Base-by-base conservation (phyloP, 2,329 filamentous ascomycete species). In the Aspergillus thermomutatus region DNA sequence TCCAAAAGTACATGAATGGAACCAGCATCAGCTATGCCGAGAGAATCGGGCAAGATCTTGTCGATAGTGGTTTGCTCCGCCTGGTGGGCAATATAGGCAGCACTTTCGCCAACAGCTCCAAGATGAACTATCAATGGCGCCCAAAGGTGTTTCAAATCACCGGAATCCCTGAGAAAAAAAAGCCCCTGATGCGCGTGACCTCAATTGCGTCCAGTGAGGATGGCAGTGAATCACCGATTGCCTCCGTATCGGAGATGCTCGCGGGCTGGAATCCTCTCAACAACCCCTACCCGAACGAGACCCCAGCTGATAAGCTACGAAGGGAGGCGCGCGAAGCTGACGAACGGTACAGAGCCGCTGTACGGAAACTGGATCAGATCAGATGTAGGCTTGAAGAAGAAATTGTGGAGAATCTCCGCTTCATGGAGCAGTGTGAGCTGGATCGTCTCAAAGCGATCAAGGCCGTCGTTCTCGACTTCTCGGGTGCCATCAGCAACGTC, bases 401-500 rank as follows among this genome's bases (percentile, higher is more conserved):
- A 55, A 97, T 99, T 72, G 86, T 96, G 62, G 83, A 93, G 50
- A 92, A 97, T 71, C 83, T 99, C 64, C 91, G 88, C 72, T 99
- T 97, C 76, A 91, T 99, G 76, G 94, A 99, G 80, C 91, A 93
- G 60, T 99, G 94, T 74, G 94, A 99, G 76, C 80, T 97, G 59
- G 95, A 99, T 74, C 86, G 95, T 60, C 82, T 99, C 50, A 97
- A 96, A 81, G 94, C 95, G 21, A 94, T 99, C 82, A 97, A 99
- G 82, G 93, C 93, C 25, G 95, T 99, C 52, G 88, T 99, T 60
- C 84, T 99, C 46, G 95, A 99, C 77, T 97, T 99, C 75, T 97
- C 93, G 4, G 94, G 94, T 48, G 92, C 93, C 40, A 90, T 99
- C 73, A 93, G 93, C 81, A 99, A 99, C 69, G 93, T 97, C 67